phyloP scores from a whole-genome alignment of 176 grass and related monocot species.

The Ensete ventricosum region DNA sequence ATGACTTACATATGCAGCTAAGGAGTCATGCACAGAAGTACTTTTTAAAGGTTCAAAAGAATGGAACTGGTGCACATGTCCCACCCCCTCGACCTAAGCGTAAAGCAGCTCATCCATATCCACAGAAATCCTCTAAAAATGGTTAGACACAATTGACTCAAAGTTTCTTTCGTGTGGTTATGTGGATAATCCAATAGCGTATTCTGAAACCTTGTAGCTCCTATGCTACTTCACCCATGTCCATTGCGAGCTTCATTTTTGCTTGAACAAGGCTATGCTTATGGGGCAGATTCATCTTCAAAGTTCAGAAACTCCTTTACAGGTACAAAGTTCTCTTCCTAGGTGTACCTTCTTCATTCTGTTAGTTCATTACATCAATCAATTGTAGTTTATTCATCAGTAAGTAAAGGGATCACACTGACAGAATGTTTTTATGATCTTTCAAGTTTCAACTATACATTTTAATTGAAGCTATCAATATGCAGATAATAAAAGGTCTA shows the following conservation, averaged over 20 bases:
- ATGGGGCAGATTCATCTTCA: constrained; percentile 40
- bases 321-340: constrained; percentile 46
- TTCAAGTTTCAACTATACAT: neutral
- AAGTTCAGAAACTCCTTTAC: constrained; percentile 40
- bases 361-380: constrained; percentile 34
- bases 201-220: constrained; percentile 18
- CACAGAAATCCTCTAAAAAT: constrained; percentile 93
- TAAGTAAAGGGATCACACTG: neutral
- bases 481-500: constrained; percentile 47
- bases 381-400: constrained; percentile 17
- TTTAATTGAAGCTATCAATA: constrained; percentile 23
- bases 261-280: constrained; percentile 46
- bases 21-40: constrained; percentile 98
- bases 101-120: constrained; percentile 97
- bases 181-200: neutral
- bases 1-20: constrained; percentile 40
- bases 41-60: constrained; percentile 98
- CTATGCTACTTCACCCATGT: constrained; percentile 27
- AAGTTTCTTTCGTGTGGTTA: neutral
- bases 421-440: neutral
- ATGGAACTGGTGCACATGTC: constrained; percentile 82
- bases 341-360: constrained; percentile 30
- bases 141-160: constrained; percentile 30
- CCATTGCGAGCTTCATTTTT: constrained; percentile 32
- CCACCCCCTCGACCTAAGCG: constrained; percentile 94